Evolutionary conservation across 1,139 yeast genomes (phyloP).

Genomic region (Magnusiomyces sp.): DNA sequence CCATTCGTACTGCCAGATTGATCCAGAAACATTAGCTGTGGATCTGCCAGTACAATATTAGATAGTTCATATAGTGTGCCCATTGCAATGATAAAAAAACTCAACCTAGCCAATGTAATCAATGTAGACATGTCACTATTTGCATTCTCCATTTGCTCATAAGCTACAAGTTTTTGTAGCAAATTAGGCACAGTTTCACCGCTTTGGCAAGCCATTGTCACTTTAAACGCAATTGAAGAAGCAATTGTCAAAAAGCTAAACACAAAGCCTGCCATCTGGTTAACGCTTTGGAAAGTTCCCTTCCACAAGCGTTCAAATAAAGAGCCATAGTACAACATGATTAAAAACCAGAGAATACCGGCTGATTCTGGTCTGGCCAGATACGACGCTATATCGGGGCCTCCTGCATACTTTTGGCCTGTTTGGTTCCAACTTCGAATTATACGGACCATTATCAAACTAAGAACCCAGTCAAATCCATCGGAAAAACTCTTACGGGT

Average conservation of each 20-base stretch:
- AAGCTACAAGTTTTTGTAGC: conserved; percentile 25
- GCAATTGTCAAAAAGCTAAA: conserved; percentile 35
- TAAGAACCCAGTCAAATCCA: conserved; percentile 28
- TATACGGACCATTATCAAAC: conserved; percentile 44
- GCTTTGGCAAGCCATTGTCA: conserved; percentile 46
- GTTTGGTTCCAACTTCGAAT: conserved; percentile 84
- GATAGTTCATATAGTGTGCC: conserved; percentile 24
- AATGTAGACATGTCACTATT: conserved; percentile 18
- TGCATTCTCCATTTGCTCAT: conserved; percentile 19
- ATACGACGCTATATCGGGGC: conserved; percentile 37
- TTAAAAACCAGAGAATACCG: conserved; percentile 43
- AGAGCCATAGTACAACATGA: conserved; percentile 36
- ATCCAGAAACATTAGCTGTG: too few species aligned
- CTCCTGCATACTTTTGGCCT: conserved; percentile 70
- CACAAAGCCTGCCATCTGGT: conserved; percentile 34
- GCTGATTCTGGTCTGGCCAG: conserved; percentile 13
- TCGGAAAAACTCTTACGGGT: conserved; percentile 21
- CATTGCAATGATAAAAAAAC: conserved; percentile 25
- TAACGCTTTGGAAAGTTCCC: conserved; percentile 21
- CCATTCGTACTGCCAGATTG: too few species aligned
- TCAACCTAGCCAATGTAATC: conserved; percentile 25
- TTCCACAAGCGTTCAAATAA: conserved; percentile 23
- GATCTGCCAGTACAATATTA: conserved; percentile 16
- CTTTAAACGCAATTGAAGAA: conserved; percentile 48
- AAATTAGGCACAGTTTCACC: conserved; percentile 43